Conservation (phyloP, 345 rosid species). For the Dimocarpus longan region DNA sequence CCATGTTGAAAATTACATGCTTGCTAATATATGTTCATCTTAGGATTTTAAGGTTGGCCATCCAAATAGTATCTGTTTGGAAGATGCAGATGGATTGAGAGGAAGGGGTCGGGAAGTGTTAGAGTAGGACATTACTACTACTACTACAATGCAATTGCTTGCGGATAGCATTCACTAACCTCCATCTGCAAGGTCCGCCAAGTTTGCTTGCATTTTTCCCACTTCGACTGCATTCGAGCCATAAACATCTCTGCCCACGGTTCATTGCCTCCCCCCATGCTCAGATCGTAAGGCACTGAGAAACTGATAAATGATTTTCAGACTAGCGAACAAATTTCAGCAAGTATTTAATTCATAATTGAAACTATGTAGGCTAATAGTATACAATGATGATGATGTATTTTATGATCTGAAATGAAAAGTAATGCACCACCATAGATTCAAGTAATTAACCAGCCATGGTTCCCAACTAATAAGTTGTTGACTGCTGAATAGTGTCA, state of each 20-base stretch:
- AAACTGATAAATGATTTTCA: conserved; percentile 48
- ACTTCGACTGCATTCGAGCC: conserved; percentile 47
- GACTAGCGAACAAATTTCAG: background rate
- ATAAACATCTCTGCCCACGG: conserved; percentile 74
- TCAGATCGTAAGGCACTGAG: conserved; percentile 85
- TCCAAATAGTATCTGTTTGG: too few species aligned
- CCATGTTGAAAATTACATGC: background rate
- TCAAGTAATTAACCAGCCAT: background rate
- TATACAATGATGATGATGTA: background rate
- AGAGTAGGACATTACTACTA: background rate
- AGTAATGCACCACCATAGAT: background rate
- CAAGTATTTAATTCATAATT: background rate
- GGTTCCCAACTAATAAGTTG: background rate
- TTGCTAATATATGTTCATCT: background rate
- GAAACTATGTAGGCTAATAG: background rate
- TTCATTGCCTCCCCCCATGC: conserved; percentile 81
- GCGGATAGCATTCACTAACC: conserved; percentile 82
- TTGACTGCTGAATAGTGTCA: background rate
- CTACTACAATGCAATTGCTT: conserved; percentile 79
- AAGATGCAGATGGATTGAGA: too few species aligned
- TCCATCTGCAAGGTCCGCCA: conserved; percentile 73
- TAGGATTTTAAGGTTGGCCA: background rate
- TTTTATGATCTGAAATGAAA: background rate
- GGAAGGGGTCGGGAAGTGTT: too few species aligned
- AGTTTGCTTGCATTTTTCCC: conserved; percentile 64